A percentile compares a stretch with the other conserved stretches of the same genome.
These are phyloP conservation scores for Vitis vinifera DNA, from an alignment of 164 flowering plant genomes.

Conservation along the genomic window ASM3070453v1 NC_081818.1:30206501-30207000, in stretches of 20 bases:
- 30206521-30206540: conserved; percentile 13
- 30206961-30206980: conserved; percentile 36
- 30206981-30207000: conserved; percentile 48
- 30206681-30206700: conserved; percentile 94
- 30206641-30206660: conserved; percentile 85
- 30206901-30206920: conserved; percentile 86
- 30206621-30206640: conserved; percentile 33
- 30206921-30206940: conserved; percentile 97
- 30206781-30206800: conserved; percentile 83
- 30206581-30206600: conserved; percentile 50
- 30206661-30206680: conserved; percentile 46
- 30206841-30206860: conserved; percentile 97
- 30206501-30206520: background rate
- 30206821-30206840: conserved; percentile 87
- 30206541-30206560: conserved; percentile 8
- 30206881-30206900: conserved; percentile 71
- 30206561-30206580: conserved; percentile 87
- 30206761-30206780: conserved; percentile 87
- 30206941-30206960: conserved; percentile 84
- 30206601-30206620: conserved; percentile 27
- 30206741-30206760: conserved; percentile 99
- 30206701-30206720: conserved; percentile 94
- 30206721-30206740: conserved; percentile 94
- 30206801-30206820: conserved; percentile 73
- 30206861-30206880: conserved; percentile 69